phyloP scores from a whole-genome alignment of 352 stramenopile species.

The Halophytophthora batemanensis region DNA sequence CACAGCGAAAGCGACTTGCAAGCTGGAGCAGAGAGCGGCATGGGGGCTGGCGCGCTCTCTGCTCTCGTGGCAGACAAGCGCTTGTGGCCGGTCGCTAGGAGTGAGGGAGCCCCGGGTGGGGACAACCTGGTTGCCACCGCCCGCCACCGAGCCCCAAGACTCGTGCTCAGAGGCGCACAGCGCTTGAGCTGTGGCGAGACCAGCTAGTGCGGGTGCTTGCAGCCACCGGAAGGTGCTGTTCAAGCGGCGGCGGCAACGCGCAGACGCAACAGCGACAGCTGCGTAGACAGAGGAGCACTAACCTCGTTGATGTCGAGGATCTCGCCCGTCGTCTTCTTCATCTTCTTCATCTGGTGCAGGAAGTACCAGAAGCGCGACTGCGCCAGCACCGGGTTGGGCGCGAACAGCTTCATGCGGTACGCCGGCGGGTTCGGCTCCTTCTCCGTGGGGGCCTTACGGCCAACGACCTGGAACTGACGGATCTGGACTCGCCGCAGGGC shows the following conservation, averaged over 20 bases:
- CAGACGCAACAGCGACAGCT: not conserved
- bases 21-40: slow-evolving; percentile 70
- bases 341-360: slow-evolving; percentile 99
- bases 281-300: slow-evolving; percentile 30
- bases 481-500: too few species aligned
- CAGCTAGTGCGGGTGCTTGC: too few species aligned
- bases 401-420: slow-evolving; percentile 99
- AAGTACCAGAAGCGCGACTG: slow-evolving; percentile 99
- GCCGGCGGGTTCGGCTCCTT: slow-evolving; percentile 97
- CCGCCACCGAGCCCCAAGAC: too few species aligned
- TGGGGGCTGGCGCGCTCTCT: slow-evolving; percentile 24
- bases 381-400: slow-evolving; percentile 95
- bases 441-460: slow-evolving; percentile 97
- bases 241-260: slow-evolving; percentile 1
- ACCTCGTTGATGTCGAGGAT: slow-evolving; percentile 99
- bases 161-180: not conserved
- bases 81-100: slow-evolving; percentile 58
- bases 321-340: slow-evolving; percentile 99
- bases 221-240: not conserved
- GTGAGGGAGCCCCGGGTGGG: slow-evolving; percentile 9
- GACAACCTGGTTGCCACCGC: not conserved
- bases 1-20: slow-evolving; percentile 80
- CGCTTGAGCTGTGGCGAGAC: too few species aligned
- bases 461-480: slow-evolving; percentile 99
- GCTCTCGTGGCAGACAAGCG: slow-evolving; percentile 87